phyloP scores from a whole-genome alignment of 805 yeast genomes.

The Zygosaccharomyces rouxii region DNA sequence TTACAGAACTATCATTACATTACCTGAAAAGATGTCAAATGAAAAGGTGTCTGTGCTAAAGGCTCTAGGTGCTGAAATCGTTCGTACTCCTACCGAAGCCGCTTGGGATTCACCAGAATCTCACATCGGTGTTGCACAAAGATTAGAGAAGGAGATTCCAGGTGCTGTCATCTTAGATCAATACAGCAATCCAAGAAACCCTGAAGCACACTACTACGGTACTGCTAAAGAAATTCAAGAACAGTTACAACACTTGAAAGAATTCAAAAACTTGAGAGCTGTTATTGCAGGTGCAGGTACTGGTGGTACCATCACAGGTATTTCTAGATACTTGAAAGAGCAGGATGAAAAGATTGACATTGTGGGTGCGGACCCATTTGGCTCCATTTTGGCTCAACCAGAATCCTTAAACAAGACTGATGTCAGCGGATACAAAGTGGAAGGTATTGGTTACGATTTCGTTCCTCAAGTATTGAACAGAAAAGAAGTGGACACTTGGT shows the following conservation, averaged over 20 bases:
- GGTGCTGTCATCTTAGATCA: slow-evolving; percentile 82
- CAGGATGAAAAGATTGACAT: slow-evolving; percentile 57
- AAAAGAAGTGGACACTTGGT: slow-evolving; percentile 66
- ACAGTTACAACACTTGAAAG: slow-evolving; percentile 47
- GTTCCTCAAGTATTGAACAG: slow-evolving; percentile 77
- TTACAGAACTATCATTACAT: slow-evolving; percentile 78
- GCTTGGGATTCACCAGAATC: slow-evolving; percentile 92
- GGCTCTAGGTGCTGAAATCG: slow-evolving; percentile 86
- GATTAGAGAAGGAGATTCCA: slow-evolving; percentile 76
- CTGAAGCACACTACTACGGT: slow-evolving; percentile 77
- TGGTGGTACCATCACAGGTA: slow-evolving; percentile 88
- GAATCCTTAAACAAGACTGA: slow-evolving; percentile 58
- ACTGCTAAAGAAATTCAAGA: slow-evolving; percentile 85
- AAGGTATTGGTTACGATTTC: slow-evolving; percentile 89
- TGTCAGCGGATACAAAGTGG: slow-evolving; percentile 64
- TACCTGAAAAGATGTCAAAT: slow-evolving; percentile 90
- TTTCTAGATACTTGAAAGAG: slow-evolving; percentile 69
- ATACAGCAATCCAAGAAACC: slow-evolving; percentile 73
- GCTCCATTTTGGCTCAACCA: slow-evolving; percentile 80
- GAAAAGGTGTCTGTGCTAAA: slow-evolving; percentile 84
- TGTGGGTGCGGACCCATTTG: slow-evolving; percentile 82
- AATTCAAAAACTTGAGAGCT: slow-evolving; percentile 58
- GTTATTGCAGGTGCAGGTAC: slow-evolving; percentile 92
- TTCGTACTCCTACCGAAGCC: slow-evolving; percentile 88
- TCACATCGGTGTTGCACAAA: slow-evolving; percentile 82